Evolutionary conservation across 2,329 filamentous ascomycete species (phyloP).

Genomic region (Cladosporium sp.): DNA sequence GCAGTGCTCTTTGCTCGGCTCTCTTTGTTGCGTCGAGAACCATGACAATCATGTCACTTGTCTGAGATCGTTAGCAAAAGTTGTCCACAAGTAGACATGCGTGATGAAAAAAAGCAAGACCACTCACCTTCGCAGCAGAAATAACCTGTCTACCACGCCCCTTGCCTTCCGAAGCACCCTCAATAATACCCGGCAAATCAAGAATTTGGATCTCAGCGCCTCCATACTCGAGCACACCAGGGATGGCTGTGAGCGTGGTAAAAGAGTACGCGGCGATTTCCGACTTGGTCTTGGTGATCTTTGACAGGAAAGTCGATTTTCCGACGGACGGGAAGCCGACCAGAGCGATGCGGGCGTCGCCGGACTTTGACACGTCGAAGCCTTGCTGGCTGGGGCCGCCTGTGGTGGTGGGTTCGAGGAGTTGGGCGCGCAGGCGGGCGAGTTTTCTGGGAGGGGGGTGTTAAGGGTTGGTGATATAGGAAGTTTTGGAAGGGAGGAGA

Average conservation of each 20-base stretch:
- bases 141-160: constrained; percentile 95
- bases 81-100: too few relatives aligned
- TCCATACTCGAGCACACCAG: constrained; percentile 94
- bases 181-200: constrained; percentile 96
- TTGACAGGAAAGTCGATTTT: constrained; percentile 98
- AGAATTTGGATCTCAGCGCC: constrained; percentile 97
- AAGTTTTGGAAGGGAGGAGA: background rate
- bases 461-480: constrained; percentile 23
- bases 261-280: constrained; percentile 96
- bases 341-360: constrained; percentile 92
- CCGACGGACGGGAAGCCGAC: constrained; percentile 99
- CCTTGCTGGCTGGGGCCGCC: constrained; percentile 77
- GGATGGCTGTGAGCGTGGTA: constrained; percentile 95
- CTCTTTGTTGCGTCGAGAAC: constrained; percentile 94
- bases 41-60: constrained; percentile 96
- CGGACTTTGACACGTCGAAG: constrained; percentile 89
- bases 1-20: constrained; percentile 82
- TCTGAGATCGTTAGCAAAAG: constrained; percentile 49
- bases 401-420: constrained; percentile 81
- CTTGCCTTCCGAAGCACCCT: constrained; percentile 93
- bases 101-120: background rate
- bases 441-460: constrained; percentile 69
- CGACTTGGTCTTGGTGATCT: constrained; percentile 96
- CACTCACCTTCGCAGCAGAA: constrained; percentile 82
- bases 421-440: constrained; percentile 87